Evolutionary conservation across 257 asterid species (phyloP).

Genomic region (Linderniella brevidens): DNA sequence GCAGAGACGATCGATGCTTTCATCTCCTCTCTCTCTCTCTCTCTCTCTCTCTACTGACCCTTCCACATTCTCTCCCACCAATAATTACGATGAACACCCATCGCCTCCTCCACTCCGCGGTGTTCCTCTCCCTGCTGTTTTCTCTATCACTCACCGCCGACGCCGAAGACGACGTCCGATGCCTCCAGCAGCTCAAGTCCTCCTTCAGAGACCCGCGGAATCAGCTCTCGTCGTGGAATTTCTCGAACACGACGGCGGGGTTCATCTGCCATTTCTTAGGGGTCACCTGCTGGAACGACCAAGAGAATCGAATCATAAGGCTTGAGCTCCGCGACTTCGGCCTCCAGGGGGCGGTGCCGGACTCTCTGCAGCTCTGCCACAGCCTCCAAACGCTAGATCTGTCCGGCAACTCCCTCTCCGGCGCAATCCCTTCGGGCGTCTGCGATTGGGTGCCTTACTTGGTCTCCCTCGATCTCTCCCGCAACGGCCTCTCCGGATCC

Average conservation of each 20-base stretch:
- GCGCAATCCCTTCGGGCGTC: constrained; percentile 53
- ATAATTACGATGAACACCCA: no score
- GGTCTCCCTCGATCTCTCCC: constrained; percentile 52
- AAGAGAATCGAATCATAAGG: constrained; percentile 28
- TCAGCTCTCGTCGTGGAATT: constrained; percentile 20
- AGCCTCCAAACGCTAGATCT: constrained; percentile 52
- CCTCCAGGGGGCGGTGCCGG: constrained; percentile 33
- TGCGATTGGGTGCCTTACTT: constrained; percentile 79
- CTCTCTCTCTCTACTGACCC: neutral
- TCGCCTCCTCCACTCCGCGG: no score
- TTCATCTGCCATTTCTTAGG: constrained; percentile 40
- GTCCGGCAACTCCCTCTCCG: constrained; percentile 52
- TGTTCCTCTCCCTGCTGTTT: no score
- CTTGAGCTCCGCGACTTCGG: constrained; percentile 24
- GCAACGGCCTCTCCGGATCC: constrained; percentile 40
- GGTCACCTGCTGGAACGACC: constrained; percentile 60
- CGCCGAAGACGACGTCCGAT: no score
- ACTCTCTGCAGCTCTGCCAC: constrained; percentile 30
- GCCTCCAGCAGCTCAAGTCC: no score
- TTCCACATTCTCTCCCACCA: no score
- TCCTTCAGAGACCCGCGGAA: no score
- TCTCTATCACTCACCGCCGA: no score
- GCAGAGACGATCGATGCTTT: no score
- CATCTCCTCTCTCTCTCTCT: constrained; percentile 3
- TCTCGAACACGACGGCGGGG: constrained; percentile 27